phyloP scores from a whole-genome alignment of 2,329 filamentous ascomycete species.

The Aspergillus ruber region DNA sequence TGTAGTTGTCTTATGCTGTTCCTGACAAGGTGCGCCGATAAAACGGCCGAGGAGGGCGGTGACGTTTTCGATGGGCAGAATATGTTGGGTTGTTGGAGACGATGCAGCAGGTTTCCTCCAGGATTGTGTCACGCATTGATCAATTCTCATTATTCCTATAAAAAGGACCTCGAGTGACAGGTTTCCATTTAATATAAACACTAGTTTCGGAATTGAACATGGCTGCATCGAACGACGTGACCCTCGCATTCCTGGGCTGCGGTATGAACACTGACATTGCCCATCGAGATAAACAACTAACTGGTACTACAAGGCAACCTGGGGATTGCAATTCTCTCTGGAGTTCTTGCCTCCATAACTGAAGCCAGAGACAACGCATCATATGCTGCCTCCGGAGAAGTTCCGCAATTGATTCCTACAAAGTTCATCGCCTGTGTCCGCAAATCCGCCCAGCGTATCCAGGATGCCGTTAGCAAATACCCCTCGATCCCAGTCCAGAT shows the following conservation, averaged over 20 bases:
- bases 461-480: constrained; percentile 19
- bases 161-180: too few species aligned
- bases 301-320: not conserved
- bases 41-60: constrained; percentile 11
- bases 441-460: constrained; percentile 28
- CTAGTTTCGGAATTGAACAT: not conserved
- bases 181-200: not conserved
- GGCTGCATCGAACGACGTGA: not conserved
- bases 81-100: constrained; percentile 7
- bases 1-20: not conserved
- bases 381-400: not conserved
- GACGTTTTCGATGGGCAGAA: constrained; percentile 17
- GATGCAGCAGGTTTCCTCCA: not conserved
- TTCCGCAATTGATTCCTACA: constrained; percentile 3
- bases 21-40: not conserved
- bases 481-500: constrained; percentile 14
- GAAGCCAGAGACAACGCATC: not conserved
- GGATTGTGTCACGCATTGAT: too few species aligned
- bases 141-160: too few species aligned
- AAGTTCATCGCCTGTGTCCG: not conserved
- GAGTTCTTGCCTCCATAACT: not conserved
- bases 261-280: constrained; percentile 12
- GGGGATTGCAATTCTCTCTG: not conserved
- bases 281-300: constrained; percentile 10
- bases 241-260: constrained; percentile 15